These are phyloP conservation scores for Xylariaceae sp. DNA, from an alignment of 2,329 filamentous ascomycete species.

Conservation along the genomic window DNA sequence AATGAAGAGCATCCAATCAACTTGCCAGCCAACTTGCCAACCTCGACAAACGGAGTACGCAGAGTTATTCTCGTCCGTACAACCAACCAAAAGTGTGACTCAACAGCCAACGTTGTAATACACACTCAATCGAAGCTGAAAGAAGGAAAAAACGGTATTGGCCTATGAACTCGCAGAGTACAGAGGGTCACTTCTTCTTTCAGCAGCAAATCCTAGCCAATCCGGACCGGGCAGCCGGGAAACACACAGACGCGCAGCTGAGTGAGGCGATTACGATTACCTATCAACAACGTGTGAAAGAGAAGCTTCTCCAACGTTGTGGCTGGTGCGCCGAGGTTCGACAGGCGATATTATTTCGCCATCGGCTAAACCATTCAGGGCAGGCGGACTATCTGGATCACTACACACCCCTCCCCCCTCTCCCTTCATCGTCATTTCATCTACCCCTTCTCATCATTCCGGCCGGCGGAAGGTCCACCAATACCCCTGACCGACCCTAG, in stretches of 20 bases:
- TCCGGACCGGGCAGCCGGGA: not conserved
- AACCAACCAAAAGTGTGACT: not conserved
- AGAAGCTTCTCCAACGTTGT: slow-evolving; percentile 27
- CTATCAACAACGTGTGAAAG: slow-evolving; percentile 29
- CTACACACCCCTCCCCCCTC: slow-evolving; percentile 15
- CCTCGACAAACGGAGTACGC: not conserved
- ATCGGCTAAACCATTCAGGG: slow-evolving; percentile 3
- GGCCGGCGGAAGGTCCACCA: slow-evolving; percentile 1
- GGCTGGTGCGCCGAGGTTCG: slow-evolving; percentile 18
- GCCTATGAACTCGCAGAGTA: not conserved
- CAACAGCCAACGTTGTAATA: not conserved
- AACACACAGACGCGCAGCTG: slow-evolving; percentile 4
- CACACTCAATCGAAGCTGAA: too few relatives aligned
- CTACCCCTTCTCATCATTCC: too few relatives aligned
- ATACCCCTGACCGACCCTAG: slow-evolving; percentile 1
- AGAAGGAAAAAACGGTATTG: too few relatives aligned
- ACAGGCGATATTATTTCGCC: slow-evolving; percentile 4
- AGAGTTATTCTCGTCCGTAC: not conserved
- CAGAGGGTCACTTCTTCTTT: too few relatives aligned
- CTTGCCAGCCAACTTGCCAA: not conserved
- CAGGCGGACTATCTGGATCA: slow-evolving; percentile 9
- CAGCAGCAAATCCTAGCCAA: too few relatives aligned
- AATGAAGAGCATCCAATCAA: too few relatives aligned
- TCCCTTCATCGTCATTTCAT: not conserved
- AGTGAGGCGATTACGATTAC: too few relatives aligned